Percentiles rank a stretch among this genome's conserved stretches.
These are phyloP conservation scores for Poterioochromonas sp. DNA, from an alignment of 352 stramenopile species.

Conservation along the genomic window DNA sequence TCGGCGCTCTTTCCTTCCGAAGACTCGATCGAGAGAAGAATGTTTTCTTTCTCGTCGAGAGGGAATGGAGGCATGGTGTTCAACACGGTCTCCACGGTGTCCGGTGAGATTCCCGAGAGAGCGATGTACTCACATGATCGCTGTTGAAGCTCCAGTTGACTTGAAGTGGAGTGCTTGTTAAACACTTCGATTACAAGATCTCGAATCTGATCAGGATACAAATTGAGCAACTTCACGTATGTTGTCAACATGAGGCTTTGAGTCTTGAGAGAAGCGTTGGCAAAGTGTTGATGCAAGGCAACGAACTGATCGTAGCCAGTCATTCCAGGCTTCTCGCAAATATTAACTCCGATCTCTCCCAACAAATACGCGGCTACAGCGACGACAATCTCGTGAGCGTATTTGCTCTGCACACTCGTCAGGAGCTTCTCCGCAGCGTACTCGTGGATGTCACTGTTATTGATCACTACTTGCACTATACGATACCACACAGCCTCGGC, in stretches of 20 bases:
- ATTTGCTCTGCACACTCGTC: slow-evolving; percentile 64
- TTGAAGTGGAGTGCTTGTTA: slow-evolving; percentile 77
- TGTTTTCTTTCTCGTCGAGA: background rate
- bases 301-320: slow-evolving; percentile 83
- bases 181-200: slow-evolving; percentile 80
- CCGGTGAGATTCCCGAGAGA: slow-evolving; percentile 61
- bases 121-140: slow-evolving; percentile 87
- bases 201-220: slow-evolving; percentile 66
- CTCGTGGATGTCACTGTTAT: slow-evolving; percentile 75
- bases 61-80: slow-evolving; percentile 91
- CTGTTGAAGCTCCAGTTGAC: slow-evolving; percentile 94
- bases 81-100: slow-evolving; percentile 83
- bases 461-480: slow-evolving; percentile 97
- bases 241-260: slow-evolving; percentile 85
- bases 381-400: slow-evolving; percentile 87
- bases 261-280: slow-evolving; percentile 62
- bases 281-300: slow-evolving; percentile 91
- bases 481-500: slow-evolving; percentile 92
- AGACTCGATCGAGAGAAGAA: background rate
- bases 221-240: slow-evolving; percentile 88
- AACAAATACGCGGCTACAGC: slow-evolving; percentile 88
- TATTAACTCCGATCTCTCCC: slow-evolving; percentile 92
- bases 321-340: slow-evolving; percentile 71
- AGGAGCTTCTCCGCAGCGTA: slow-evolving; percentile 90
- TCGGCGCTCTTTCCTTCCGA: background rate